Conservation (phyloP, 257 asterid species). For the Schizonepeta tenuifolia region DNA sequence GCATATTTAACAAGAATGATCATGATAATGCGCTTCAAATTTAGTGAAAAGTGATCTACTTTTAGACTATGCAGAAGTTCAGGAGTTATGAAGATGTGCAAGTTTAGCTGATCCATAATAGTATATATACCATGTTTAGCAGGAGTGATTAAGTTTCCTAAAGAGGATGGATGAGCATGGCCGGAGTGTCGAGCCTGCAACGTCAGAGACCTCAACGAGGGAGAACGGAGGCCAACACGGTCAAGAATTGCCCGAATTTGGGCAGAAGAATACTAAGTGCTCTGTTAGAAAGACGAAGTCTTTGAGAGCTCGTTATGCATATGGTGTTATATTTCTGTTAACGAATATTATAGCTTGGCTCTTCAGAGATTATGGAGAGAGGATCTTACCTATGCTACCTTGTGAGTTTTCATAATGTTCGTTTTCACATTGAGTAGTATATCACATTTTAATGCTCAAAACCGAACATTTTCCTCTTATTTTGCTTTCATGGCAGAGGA, state of each 20-base stretch:
- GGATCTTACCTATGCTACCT: constrained; percentile 58
- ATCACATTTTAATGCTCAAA: background rate
- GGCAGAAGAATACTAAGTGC: constrained; percentile 41
- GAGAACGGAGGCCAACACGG: constrained; percentile 33
- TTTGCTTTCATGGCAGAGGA: background rate
- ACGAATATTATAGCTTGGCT: constrained; percentile 86
- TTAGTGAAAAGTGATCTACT: constrained; percentile 21
- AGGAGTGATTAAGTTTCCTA: constrained; percentile 5
- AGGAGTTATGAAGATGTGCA: constrained; percentile 10
- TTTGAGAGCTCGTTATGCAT: constrained; percentile 71
- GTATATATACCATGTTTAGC: background rate
- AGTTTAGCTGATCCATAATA: background rate
- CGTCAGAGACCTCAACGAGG: constrained; percentile 37
- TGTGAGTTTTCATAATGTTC: constrained; percentile 52
- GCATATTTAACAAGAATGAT: background rate
- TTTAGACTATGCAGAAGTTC: constrained; percentile 16
- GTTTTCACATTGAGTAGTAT: background rate
- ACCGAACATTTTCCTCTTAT: background rate
- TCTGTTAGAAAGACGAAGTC: constrained; percentile 57
- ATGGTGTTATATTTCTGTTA: constrained; percentile 67
- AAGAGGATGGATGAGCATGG: constrained; percentile 48
- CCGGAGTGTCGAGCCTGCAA: constrained; percentile 29
- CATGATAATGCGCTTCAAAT: constrained; percentile 24
- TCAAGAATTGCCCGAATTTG: constrained; percentile 30
- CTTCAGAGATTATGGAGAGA: constrained; percentile 80